Percentiles rank a stretch among this genome's conserved stretches.
These are phyloP conservation scores for Candida tammaniensis DNA, from an alignment of 805 yeast genomes.

Conservation along the genomic window DNA sequence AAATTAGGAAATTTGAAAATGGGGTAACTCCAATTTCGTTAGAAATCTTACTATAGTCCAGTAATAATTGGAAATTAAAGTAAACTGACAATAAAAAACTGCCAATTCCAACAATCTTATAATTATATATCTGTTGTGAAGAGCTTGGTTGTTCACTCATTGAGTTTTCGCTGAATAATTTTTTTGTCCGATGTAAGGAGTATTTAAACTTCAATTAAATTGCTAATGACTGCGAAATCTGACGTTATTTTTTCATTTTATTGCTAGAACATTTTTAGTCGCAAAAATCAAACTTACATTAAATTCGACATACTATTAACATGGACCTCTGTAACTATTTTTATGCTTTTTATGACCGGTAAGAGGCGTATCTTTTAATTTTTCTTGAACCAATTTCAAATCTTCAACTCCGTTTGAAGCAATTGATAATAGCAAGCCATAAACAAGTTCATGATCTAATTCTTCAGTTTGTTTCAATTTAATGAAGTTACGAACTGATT, in stretches of 20 bases:
- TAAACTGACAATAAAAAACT: conserved; percentile 56
- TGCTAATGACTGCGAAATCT: no score
- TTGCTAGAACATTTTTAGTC: no score
- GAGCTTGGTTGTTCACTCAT: no score
- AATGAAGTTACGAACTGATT: conserved; percentile 31
- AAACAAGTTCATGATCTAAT: conserved; percentile 35
- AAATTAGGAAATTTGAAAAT: conserved; percentile 55
- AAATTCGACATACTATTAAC: conserved; percentile 23
- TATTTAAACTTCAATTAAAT: no score
- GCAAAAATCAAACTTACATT: no score
- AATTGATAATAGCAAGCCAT: conserved; percentile 50
- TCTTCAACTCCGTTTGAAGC: conserved; percentile 55
- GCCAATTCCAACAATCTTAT: conserved; percentile 38
- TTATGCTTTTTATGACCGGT: conserved; percentile 20
- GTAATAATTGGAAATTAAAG: conserved; percentile 54
- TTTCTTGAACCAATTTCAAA: conserved; percentile 20
- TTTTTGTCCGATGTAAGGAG: no score
- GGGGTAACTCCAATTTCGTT: conserved; percentile 65
- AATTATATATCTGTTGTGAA: conserved; percentile 9
- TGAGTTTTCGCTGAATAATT: no score
- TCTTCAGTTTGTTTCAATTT: conserved; percentile 12
- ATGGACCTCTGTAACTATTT: conserved; percentile 35
- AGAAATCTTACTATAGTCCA: conserved; percentile 48
- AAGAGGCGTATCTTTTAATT: conserved; percentile 16
- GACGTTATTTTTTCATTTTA: no score